Evolutionary conservation across 1,139 yeast species (phyloP).

Genomic region (Candida sp.): DNA sequence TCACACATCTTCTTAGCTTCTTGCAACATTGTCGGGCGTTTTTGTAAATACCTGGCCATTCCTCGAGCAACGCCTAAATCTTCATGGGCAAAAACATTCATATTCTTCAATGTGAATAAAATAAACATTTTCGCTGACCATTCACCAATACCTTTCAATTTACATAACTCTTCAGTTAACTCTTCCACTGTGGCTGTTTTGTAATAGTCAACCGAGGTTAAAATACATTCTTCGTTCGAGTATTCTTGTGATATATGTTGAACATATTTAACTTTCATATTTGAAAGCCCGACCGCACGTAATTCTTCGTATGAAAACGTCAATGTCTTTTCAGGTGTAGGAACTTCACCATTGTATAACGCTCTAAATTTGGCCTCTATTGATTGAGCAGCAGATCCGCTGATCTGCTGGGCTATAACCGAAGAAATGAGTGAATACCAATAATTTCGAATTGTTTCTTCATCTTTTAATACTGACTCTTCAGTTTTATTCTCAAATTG

Average conservation of each 20-base stretch:
- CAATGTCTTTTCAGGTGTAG: slow-evolving; percentile 50
- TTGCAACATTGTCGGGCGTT: slow-evolving; percentile 49
- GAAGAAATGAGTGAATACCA: slow-evolving; percentile 39
- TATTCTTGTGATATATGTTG: slow-evolving; percentile 61
- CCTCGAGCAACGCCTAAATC: slow-evolving; percentile 90
- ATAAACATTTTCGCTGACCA: slow-evolving; percentile 94
- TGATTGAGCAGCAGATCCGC: slow-evolving; percentile 78
- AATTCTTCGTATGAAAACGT: slow-evolving; percentile 43
- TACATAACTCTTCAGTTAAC: slow-evolving; percentile 51
- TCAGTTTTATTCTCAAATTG: slow-evolving; percentile 17
- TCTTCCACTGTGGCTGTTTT: slow-evolving; percentile 35
- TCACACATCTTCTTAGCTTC: slow-evolving; percentile 34
- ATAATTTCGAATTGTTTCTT: slow-evolving; percentile 33
- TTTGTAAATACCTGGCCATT: slow-evolving; percentile 56
- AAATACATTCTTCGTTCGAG: slow-evolving; percentile 27
- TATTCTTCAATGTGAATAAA: slow-evolving; percentile 60
- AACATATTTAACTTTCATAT: slow-evolving; percentile 63
- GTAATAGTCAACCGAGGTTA: slow-evolving; percentile 40
- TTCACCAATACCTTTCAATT: slow-evolving; percentile 76
- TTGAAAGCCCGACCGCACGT: slow-evolving; percentile 67
- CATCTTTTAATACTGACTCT: slow-evolving; percentile 13
- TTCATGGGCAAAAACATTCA: slow-evolving; percentile 71
- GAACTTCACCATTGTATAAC: slow-evolving; percentile 36
- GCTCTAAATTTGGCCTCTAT: slow-evolving; percentile 48
- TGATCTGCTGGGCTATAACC: slow-evolving; percentile 78